Evolutionary conservation across 306 rosid species (phyloP).

Genomic region (Luffa acutangula): DNA sequence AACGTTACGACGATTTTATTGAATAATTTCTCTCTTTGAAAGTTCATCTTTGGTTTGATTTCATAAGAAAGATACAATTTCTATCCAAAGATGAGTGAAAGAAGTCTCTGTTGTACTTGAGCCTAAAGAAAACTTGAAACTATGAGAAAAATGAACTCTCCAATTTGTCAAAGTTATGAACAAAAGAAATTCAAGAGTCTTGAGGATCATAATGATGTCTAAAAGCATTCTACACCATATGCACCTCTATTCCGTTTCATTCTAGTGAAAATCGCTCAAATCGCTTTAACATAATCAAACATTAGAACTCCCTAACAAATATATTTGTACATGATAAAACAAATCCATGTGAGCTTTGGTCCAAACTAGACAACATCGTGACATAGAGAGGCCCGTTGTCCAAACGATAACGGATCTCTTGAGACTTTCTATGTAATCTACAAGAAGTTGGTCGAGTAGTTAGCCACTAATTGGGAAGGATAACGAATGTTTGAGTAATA

Average conservation of each 20-base stretch:
- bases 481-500: not conserved
- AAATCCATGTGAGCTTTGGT: not conserved
- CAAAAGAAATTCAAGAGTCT: not conserved
- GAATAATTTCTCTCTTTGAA: not conserved
- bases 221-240: not conserved
- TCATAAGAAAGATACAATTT: not conserved
- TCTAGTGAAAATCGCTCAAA: not conserved
- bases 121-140: not conserved
- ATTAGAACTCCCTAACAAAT: not conserved
- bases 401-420: not conserved
- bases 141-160: not conserved
- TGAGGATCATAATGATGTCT: not conserved
- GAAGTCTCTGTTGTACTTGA: not conserved
- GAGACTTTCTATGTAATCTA: not conserved
- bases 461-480: not conserved
- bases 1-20: not conserved
- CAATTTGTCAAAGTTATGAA: not conserved
- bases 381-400: not conserved
- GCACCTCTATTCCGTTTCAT: not conserved
- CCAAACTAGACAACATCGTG: not conserved
- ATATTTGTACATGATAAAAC: no score
- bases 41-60: not conserved
- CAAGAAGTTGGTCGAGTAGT: not conserved
- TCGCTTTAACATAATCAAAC: not conserved
- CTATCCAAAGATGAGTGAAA: not conserved